Percentiles rank a stretch among this genome's conserved stretches.
Conservation (phyloP, 768 basidiomycete species). For the Galerina sulciceps region DNA sequence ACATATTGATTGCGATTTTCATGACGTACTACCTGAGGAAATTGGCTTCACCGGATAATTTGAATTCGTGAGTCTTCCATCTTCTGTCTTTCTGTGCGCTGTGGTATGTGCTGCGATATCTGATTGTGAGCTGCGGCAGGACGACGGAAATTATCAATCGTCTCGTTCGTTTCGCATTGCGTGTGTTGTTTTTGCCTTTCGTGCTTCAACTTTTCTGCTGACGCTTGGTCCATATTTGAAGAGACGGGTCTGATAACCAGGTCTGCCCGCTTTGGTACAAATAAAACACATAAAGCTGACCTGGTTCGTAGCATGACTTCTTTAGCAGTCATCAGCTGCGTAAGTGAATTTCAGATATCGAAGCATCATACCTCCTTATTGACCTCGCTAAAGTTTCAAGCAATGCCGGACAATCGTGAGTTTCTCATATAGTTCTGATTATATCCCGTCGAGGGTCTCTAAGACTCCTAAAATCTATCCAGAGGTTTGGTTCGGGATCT, state of each 20-base stretch:
- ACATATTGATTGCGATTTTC: neutral
- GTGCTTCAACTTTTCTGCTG: neutral
- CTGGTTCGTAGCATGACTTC: neutral
- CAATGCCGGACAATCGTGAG: slow-evolving; percentile 11
- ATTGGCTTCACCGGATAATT: neutral
- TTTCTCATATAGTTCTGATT: neutral
- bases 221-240: neutral
- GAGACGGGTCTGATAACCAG: slow-evolving; percentile 11
- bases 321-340: slow-evolving; percentile 2
- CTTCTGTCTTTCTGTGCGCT: neutral
- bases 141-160: slow-evolving; percentile 10
- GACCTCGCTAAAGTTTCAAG: slow-evolving; percentile 1
- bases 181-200: neutral
- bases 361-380: neutral
- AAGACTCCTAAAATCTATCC: too few relatives aligned
- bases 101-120: neutral
- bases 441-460: neutral
- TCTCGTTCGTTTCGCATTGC: slow-evolving; percentile 8
- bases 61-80: neutral
- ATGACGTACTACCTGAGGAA: neutral
- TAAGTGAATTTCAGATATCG: neutral
- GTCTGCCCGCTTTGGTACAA: neutral
- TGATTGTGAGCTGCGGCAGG: neutral
- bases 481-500: slow-evolving; percentile 10
- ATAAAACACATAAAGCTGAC: neutral